Base-by-base conservation (phyloP, 805 yeast species). In the Candida ortonii region DNA sequence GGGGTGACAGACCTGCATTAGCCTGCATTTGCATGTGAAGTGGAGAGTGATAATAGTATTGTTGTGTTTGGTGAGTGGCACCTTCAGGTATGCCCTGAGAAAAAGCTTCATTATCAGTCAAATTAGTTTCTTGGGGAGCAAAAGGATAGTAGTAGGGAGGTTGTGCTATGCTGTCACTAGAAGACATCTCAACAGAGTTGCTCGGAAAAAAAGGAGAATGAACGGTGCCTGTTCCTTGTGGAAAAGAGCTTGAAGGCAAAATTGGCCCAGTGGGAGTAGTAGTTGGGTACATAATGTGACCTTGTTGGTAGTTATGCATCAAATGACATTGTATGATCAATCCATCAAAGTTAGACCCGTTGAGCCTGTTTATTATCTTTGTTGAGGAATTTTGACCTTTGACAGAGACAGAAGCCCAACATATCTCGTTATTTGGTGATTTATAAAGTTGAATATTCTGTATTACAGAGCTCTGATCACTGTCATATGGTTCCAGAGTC, bases 321-420 rank as follows among this genome's bases (percentile, higher is more conserved):
- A 40, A 24, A 23, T 36, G 30, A 19, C 50, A 38, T 24, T 46
- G 51, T 18, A 47, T 25, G 1, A 31, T 30, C 33, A 28, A 20
- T 7, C 46, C 49, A n/a, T 46, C 29, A 28, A 43, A 47, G 15
- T 26, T 26, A 35, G 42, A 42, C 3, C 54, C 56, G 22, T 49
- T 48, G n/a, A 51, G 28, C 15, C 25, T 28, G 24, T 28, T 24
- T 12, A 44, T 37, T 7, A 51, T 32, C n/a, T 31, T 29, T 6
- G 34, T 23, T 8, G 46, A 29, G 15, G 25, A 7, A 2, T 25
- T 22, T 18, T 41, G 33, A 33, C 42, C 46, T 10, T 31, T 25
- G 7, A 48, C 22, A 6, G 25, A 34, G 16, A 46, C 33, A 6
- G 44, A 39, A 13, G 49, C 43, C 50, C 53, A 50, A 25, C 53